These are phyloP conservation scores for Ensete glaucum DNA, from an alignment of 176 grass and related monocot genomes.

Conservation along the genomic window DNA sequence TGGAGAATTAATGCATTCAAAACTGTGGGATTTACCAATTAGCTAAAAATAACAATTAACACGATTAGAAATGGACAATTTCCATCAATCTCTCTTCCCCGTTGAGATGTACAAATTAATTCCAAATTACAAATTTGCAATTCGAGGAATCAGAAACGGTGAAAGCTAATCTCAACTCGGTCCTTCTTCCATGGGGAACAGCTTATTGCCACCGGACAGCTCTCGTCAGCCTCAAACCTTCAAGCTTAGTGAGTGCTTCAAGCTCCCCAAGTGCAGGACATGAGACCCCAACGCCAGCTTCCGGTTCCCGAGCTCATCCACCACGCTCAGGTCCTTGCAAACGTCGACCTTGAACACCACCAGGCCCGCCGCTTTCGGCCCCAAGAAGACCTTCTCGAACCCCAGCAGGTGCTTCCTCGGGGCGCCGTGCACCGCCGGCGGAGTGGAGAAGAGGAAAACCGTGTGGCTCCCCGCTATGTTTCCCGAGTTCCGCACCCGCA, in stretches of 20 bases:
- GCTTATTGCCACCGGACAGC: no score
- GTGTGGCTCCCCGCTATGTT: conserved; percentile 44
- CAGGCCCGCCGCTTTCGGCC: conserved; percentile 27
- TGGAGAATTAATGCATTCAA: no score
- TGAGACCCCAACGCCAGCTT: conserved; percentile 76
- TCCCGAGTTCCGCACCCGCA: conserved; percentile 54
- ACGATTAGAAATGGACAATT: no score
- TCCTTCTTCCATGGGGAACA: no score
- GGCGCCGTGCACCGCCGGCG: conserved; percentile 67
- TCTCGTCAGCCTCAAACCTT: conserved; percentile 23
- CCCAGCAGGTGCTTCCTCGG: conserved; percentile 76
- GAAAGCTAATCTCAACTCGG: no score
- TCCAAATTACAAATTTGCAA: no score
- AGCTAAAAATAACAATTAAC: no score
- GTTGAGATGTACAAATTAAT: no score
- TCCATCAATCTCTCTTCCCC: no score
- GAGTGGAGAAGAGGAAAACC: conserved; percentile 78
- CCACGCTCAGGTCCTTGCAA: conserved; percentile 81
- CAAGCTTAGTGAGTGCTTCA: conserved; percentile 68
- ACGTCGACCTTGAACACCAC: conserved; percentile 84
- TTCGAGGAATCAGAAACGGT: no score
- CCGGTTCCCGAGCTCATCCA: conserved; percentile 65
- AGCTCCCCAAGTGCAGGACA: conserved; percentile 65
- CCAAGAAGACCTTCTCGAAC: conserved; percentile 66
- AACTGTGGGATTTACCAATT: no score